Conservation (phyloP, 192 early-diverging fungal species). For the Spizellomyces punctatus region DNA sequence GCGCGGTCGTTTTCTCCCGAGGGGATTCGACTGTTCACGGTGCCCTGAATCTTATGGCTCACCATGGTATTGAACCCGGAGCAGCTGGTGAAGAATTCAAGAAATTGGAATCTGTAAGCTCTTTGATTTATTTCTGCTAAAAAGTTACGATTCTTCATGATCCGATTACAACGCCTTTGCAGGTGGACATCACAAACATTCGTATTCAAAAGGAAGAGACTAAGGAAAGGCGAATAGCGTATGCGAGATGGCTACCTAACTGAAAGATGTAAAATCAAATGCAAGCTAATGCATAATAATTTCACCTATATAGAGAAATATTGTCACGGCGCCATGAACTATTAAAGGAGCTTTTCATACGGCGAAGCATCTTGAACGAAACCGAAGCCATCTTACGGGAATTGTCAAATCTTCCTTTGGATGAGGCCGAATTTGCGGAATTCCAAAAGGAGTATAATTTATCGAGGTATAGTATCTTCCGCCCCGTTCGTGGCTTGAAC, state of each 20-base stretch:
- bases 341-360: slow-evolving; percentile 19
- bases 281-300: too few relatives aligned
- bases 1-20: too few relatives aligned
- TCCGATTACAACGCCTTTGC: too few relatives aligned
- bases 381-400: neutral
- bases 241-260: neutral
- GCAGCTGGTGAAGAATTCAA: slow-evolving; percentile 1
- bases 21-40: too few relatives aligned
- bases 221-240: slow-evolving; percentile 9
- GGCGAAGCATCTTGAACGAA: slow-evolving; percentile 4
- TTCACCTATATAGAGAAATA: neutral
- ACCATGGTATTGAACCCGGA: slow-evolving; percentile 1
- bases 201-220: neutral
- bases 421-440: slow-evolving; percentile 12
- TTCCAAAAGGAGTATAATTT: slow-evolving; percentile 5
- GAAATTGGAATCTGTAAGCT: neutral
- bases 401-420: neutral
- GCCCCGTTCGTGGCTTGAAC: too few relatives aligned
- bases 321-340: slow-evolving; percentile 13
- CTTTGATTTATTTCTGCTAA: too few relatives aligned
- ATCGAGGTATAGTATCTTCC: slow-evolving; percentile 2
- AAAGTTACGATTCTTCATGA: too few relatives aligned
- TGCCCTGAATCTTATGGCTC: slow-evolving; percentile 1
- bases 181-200: neutral
- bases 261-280: too few relatives aligned